A percentile compares a stretch with the other conserved stretches of the same genome.
phyloP scores from a whole-genome alignment of 2,329 filamentous ascomycete genomes.

The Acrocalymma vagum region DNA sequence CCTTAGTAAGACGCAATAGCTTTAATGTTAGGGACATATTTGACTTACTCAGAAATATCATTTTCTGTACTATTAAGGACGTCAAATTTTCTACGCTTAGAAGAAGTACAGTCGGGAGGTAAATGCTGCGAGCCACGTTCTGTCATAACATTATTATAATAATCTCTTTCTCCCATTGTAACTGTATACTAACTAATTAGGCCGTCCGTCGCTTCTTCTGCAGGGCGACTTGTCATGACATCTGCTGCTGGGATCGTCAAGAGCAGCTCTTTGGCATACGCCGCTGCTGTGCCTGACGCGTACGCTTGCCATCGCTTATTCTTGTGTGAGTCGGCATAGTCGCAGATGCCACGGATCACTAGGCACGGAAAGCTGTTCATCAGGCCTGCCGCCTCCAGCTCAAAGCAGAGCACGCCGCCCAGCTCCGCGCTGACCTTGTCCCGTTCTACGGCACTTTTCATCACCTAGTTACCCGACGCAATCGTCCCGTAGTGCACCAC shows the following conservation, averaged over 20 bases:
- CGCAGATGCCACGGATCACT: conserved; percentile 31
- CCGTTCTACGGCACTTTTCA: conserved; percentile 49
- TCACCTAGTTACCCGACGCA: conserved; percentile 53
- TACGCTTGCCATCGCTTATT: conserved; percentile 21
- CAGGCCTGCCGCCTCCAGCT: no score
- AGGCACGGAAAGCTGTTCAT: conserved; percentile 27
- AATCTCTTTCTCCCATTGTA: no score
- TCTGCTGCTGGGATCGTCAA: conserved; percentile 14
- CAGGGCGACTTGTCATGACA: conserved; percentile 10
- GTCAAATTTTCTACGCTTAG: conserved; percentile 8
- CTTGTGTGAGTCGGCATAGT: conserved; percentile 26
- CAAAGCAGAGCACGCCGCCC: conserved; percentile 26
- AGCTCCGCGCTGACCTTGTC: conserved; percentile 40
- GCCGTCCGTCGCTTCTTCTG: conserved; percentile 12
- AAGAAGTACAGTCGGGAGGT: conserved; percentile 8
- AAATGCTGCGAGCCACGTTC: conserved; percentile 5
- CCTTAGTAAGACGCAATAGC: background rate
- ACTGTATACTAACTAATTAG: conserved; percentile 11
- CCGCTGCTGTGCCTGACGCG: conserved; percentile 27
- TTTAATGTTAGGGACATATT: conserved; percentile 1
- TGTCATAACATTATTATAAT: conserved; percentile 3
- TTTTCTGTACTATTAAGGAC: conserved; percentile 1
- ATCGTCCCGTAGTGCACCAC: conserved; percentile 49
- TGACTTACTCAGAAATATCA: conserved; percentile 8
- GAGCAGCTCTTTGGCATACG: conserved; percentile 28